Conservation (phyloP, 2,329 filamentous ascomycete species). For the Teratosphaeria viscida region DNA sequence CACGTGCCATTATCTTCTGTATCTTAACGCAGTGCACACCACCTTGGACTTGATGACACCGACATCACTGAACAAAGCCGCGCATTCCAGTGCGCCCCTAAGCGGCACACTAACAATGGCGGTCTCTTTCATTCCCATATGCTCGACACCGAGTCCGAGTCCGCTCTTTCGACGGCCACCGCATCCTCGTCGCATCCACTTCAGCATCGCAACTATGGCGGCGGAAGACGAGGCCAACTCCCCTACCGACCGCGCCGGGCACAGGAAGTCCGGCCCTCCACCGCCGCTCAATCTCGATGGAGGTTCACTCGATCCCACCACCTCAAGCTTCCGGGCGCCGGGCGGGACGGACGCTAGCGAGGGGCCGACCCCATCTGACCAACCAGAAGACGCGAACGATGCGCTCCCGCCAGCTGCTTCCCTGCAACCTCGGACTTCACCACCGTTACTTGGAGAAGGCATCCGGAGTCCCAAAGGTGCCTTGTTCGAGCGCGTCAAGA, state of each 20-base stretch:
- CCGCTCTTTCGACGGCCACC: not conserved
- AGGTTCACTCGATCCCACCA: not conserved
- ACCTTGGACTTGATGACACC: not conserved
- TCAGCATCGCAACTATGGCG: not conserved
- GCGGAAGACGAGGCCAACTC: not conserved
- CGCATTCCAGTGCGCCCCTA: not conserved
- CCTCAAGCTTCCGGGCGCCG: not conserved
- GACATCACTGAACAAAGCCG: not conserved
- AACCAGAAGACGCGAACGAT: not conserved
- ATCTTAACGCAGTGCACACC: not conserved
- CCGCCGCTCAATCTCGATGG: not conserved
- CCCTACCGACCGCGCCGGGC: not conserved
- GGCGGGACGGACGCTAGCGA: not conserved
- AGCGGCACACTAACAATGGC: not conserved
- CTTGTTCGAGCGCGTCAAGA: not conserved
- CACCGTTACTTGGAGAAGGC: not conserved
- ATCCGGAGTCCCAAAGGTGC: not conserved
- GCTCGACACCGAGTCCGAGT: not conserved
- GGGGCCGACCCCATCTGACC: not conserved
- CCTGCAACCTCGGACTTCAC: not conserved
- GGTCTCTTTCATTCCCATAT: not conserved
- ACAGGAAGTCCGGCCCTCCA: not conserved
- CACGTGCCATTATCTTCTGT: not conserved
- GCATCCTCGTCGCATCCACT: not conserved
- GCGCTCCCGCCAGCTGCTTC: not conserved